Conservation (phyloP, 768 basidiomycete species). For the Termitomyces sp. region DNA sequence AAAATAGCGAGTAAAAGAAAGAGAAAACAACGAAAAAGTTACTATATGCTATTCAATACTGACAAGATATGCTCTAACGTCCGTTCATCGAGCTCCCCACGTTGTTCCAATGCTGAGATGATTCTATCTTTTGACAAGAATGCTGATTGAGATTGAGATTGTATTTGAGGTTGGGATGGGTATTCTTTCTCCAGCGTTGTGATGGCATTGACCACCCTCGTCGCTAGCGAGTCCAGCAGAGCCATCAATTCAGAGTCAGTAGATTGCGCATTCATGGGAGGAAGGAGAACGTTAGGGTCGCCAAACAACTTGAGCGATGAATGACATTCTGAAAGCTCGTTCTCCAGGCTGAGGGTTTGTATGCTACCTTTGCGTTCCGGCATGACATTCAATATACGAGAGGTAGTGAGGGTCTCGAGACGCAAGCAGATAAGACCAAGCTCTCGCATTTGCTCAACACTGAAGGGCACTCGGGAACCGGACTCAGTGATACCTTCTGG, state of each 20-base stretch:
- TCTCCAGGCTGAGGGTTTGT: constrained; percentile 29
- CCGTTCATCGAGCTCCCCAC: constrained; percentile 43
- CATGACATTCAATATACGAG: constrained; percentile 52
- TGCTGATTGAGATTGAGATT: constrained; percentile 13
- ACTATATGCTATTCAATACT: constrained; percentile 26
- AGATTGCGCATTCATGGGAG: constrained; percentile 65
- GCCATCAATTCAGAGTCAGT: constrained; percentile 70
- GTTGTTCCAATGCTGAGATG: constrained; percentile 31
- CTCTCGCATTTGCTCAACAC: constrained; percentile 70
- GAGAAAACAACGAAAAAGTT: constrained; percentile 8
- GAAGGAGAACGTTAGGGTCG: constrained; percentile 63
- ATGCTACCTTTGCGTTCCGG: constrained; percentile 45
- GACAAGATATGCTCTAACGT: constrained; percentile 43
- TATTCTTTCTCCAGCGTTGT: constrained; percentile 30
- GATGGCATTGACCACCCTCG: constrained; percentile 75
- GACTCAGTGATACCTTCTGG: constrained; percentile 32
- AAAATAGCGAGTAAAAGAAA: constrained; percentile 16
- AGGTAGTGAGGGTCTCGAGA: constrained; percentile 71
- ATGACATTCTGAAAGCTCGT: constrained; percentile 24
- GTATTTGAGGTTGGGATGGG: constrained; percentile 11
- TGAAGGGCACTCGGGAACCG: constrained; percentile 59
- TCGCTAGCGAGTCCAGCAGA: constrained; percentile 72
- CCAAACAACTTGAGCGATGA: constrained; percentile 44
- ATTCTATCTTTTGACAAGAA: constrained; percentile 25
- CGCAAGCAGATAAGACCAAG: constrained; percentile 73